Evolutionary conservation across 2,329 filamentous ascomycete genomes (phyloP), one percentile per base, ranked within the genome.

Genomic region (Rhytidhysteron rufulum): DNA sequence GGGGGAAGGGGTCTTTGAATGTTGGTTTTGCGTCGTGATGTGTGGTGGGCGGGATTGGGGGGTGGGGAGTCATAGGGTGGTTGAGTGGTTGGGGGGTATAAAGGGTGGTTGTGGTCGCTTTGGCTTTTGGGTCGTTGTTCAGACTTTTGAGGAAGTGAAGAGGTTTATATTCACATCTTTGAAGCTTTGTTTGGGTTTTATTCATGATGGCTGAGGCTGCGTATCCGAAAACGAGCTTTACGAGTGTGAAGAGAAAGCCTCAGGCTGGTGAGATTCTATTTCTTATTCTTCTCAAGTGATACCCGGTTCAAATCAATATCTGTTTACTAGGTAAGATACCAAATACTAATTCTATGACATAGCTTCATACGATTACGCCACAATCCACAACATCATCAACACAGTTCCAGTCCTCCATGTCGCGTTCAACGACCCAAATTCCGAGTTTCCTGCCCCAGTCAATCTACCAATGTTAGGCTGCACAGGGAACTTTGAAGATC

Each of bases 351-450:
- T 34, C 31, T 15, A 31, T 19, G n/a, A 13, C 13, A 27, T 16
- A 64, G 62, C 52, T 5, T 38, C 39, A 24, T 66, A 66, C 41
- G 62, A 66, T 45, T 63, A 52, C 42, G 40, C 42, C 7, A 65
- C 62, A 8, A 53, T 66, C 31, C 62, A 66, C 41, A 44, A 37
- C 3, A 53, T 65, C 15, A 39, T 66, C 34, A 55, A 66, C 46
- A 43, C 41, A 9, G 44, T 42, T 21, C 59, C 63, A 1, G 49
- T 51, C 13, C 37, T 51, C 21, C 48, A 51, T 25, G 47, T 51
- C 41, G 42, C 48, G 10, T 51, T 51, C 39, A 27, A 17, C 27
- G 21, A n/a, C 29, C 13, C 37, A 17, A 37, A 11, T 25, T 34
- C 29, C 17, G 43, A 46, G 8, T 25, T 37, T 17, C 44, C 47